Percentiles rank a stretch among this genome's conserved stretches.
Conservation (phyloP, 2,329 filamentous ascomycete species). For the Talaromyces sp. region DNA sequence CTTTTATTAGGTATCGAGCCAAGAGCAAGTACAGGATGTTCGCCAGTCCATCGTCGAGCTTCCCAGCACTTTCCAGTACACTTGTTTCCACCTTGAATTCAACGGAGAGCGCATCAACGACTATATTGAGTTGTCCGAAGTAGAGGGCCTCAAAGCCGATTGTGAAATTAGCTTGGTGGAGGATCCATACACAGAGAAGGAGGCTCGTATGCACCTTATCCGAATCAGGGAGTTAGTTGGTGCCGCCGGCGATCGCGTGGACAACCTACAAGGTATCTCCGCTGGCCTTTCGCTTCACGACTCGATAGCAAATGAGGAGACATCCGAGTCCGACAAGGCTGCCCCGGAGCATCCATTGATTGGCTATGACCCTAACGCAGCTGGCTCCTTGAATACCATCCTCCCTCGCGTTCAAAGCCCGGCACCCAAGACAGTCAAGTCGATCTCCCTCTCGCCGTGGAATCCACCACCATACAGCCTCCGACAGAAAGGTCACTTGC, state of each 20-base stretch:
- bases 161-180: slow-evolving; percentile 78
- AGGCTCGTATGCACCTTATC: slow-evolving; percentile 90
- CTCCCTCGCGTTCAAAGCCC: slow-evolving; percentile 61
- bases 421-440: slow-evolving; percentile 85
- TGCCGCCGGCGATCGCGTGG: slow-evolving; percentile 80
- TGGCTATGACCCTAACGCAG: slow-evolving; percentile 70
- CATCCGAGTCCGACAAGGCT: slow-evolving; percentile 22
- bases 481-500: slow-evolving; percentile 81
- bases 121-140: slow-evolving; percentile 85
- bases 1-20: slow-evolving; percentile 66
- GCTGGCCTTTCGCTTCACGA: slow-evolving; percentile 86
- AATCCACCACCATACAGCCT: slow-evolving; percentile 92
- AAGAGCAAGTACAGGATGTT: slow-evolving; percentile 96
- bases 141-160: slow-evolving; percentile 68
- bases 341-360: slow-evolving; percentile 51
- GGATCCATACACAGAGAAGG: slow-evolving; percentile 97
- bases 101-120: slow-evolving; percentile 88
- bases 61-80: slow-evolving; percentile 90
- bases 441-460: slow-evolving; percentile 84
- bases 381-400: slow-evolving; percentile 63
- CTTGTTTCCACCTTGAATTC: slow-evolving; percentile 96
- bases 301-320: slow-evolving; percentile 51
- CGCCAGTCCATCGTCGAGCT: slow-evolving; percentile 94
- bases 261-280: slow-evolving; percentile 77
- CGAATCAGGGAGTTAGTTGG: slow-evolving; percentile 89